Base-by-base conservation (phyloP, 1,139 yeast genomes). In the Casaregolazyma suthepensis region DNA sequence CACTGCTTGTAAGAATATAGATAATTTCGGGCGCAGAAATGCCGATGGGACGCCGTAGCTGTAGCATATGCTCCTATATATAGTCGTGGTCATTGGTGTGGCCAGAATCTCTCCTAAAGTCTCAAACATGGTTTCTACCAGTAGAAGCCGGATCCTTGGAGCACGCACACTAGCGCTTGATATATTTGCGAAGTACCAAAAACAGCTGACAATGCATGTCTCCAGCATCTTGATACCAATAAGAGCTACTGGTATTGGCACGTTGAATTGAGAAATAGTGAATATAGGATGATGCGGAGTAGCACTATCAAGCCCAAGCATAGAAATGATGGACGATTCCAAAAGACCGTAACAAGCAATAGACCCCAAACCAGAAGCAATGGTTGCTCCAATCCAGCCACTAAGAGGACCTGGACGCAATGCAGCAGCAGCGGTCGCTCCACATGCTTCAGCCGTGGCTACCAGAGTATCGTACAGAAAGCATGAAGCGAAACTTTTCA, bases 1-100 rank as follows among this genome's bases (percentile, higher is more conserved):
- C n/a, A 47, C 22, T 2, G 50, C 50, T 15, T 47, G 50, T 22
- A 47, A 40, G 12, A 38, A 26, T 10, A 47, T 12, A 13, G 22
- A 17, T 5, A 40, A 31, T 15, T 15, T 38, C 13, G 50, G 50
- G 23, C 38, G 13, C 9, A 47, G 20, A n/a, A n/a, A 22, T 5
- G 22, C 23, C 2, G 22, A 19, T 4, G 48, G 48, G 12, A 45
- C 23, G 5, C 48, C 48, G 15, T 45, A 45, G 26, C 48, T 31
- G 10, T 23, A 29, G 26, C 42, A 35, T 7, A 45, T n/a, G 15
- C 26, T 38, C 19, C 23, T 45, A 20, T 45, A 29, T 5, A 45
- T 38, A 9, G 37, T 5, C 13, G 48, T 29, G 3, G 48, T n/a
- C 19, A 45, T 20, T 13, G 48, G 48, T 3, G 37, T 45, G 6